Conservation (phyloP, 345 rosid genomes). For the Eucalyptus globulus region DNA sequence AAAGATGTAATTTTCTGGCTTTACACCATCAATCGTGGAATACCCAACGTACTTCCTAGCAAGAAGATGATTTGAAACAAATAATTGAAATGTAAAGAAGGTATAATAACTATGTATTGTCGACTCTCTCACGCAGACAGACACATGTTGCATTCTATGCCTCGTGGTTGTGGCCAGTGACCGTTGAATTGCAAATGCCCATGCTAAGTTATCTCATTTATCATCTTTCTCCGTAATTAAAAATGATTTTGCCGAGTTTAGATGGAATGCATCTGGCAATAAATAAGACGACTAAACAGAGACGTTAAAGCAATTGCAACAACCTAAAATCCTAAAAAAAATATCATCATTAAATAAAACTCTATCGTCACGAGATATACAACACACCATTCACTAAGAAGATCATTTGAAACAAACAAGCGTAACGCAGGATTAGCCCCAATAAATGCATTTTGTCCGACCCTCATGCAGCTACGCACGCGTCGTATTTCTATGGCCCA, state of each 20-base stretch:
- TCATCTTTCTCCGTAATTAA: not conserved
- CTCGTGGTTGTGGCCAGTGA: not conserved
- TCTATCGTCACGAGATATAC: not conserved
- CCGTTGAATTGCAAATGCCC: not conserved
- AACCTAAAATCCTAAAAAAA: not conserved
- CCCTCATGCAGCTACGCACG: not conserved
- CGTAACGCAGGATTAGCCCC: rapidly evolving
- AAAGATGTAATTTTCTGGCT: not conserved
- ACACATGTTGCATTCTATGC: not conserved
- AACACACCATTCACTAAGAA: not conserved
- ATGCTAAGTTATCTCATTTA: not conserved
- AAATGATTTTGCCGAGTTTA: not conserved
- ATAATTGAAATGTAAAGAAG: not conserved
- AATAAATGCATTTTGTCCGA: not conserved
- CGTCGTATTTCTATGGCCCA: rapidly evolving
- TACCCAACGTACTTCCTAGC: rapidly evolving
- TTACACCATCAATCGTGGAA: not conserved
- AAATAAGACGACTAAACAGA: not conserved
- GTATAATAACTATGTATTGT: not conserved
- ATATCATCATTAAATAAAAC: rapidly evolving
- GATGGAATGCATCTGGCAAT: not conserved
- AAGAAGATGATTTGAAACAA: not conserved
- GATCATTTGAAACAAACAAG: not conserved
- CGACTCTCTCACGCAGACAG: not conserved
- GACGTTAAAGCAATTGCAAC: not conserved